Evolutionary conservation across 345 rosid genomes (phyloP), one percentile per base, ranked within the genome.

Genomic region (Aquilaria yunnanensis): DNA sequence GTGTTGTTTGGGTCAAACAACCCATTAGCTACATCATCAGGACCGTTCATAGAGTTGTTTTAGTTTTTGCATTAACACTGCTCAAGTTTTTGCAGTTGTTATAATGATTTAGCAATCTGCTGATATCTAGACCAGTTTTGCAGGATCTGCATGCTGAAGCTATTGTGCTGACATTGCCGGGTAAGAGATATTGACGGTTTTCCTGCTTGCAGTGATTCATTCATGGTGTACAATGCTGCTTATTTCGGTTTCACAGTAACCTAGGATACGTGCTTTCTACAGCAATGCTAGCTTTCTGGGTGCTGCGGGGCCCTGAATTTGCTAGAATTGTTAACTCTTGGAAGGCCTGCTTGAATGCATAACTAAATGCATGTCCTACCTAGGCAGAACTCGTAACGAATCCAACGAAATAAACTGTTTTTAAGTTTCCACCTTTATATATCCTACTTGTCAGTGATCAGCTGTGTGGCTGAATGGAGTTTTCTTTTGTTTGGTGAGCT

Each of bases 171-270:
- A 94, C 75, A 96, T 94, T 67, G 93, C 99, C 2, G 90, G 89
- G 74, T 65, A 91, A 80, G 96, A 80, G 99, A 91, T 61, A 94
- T 94, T 60, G 99, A 91, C 71, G 99, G 99, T 57, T 91, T 91
- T 68, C 97, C 91, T 48, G 99, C 90, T 13, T 97, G 97, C 12
- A 97, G 99, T 71, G 99, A 96, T 57, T 94, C 99, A 69, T 79
- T 94, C 78, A 90, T 88, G 93, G 99, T 93, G 81, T 33, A 14
- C 51, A 52, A 11, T 46, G 16, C 37, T 32, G 29, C 29, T 49
- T 32, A 32, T 47, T 41, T 67, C 54, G 56, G 3, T 48, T 60
- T 64, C 41, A 37, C 16, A 13, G 14, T 48, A 10, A 3, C 29
- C 13, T 50, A 13, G 45, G 56, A 12, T 47, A 32, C 47, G 8